Conservation (phyloP, 495 filamentous ascomycete species). For the Chaetomium tenue region DNA sequence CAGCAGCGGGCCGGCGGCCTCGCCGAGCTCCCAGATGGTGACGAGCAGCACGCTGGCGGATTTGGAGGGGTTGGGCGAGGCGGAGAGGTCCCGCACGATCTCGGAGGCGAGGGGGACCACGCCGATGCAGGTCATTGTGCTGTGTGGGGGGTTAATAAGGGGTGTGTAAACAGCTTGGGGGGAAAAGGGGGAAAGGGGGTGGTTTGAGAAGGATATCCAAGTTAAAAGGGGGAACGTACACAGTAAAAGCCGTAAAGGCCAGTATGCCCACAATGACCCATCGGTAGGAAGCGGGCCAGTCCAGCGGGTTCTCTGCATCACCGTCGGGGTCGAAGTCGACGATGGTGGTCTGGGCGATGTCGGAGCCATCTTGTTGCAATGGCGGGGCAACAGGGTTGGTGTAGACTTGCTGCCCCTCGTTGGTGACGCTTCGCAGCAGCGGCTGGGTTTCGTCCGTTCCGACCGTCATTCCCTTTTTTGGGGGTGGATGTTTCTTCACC, state of each 20-base stretch:
- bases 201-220: not conserved
- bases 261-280: slow-evolving; percentile 50
- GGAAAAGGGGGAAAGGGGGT: not conserved
- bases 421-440: slow-evolving; percentile 16
- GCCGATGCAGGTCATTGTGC: slow-evolving; percentile 56
- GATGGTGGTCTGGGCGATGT: slow-evolving; percentile 36
- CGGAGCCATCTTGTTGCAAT: not conserved
- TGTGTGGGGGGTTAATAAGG: slow-evolving; percentile 23
- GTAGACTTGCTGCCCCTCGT: slow-evolving; percentile 21
- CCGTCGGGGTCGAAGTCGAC: slow-evolving; percentile 49
- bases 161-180: not conserved
- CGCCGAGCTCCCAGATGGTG: slow-evolving; percentile 58
- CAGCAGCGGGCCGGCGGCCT: slow-evolving; percentile 57
- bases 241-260: slow-evolving; percentile 53
- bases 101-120: slow-evolving; percentile 52
- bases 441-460: slow-evolving; percentile 19
- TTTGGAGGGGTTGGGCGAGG: slow-evolving; percentile 37
- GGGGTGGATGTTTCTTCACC: not conserved
- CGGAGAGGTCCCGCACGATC: slow-evolving; percentile 51
- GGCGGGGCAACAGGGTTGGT: slow-evolving; percentile 3
- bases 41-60: slow-evolving; percentile 54
- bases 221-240: slow-evolving; percentile 40
- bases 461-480: not conserved
- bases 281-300: slow-evolving; percentile 53
- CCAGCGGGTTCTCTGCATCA: slow-evolving; percentile 53